Conservation (phyloP, 1,139 yeast genomes). For the Debaryomycetaceae sp. region DNA sequence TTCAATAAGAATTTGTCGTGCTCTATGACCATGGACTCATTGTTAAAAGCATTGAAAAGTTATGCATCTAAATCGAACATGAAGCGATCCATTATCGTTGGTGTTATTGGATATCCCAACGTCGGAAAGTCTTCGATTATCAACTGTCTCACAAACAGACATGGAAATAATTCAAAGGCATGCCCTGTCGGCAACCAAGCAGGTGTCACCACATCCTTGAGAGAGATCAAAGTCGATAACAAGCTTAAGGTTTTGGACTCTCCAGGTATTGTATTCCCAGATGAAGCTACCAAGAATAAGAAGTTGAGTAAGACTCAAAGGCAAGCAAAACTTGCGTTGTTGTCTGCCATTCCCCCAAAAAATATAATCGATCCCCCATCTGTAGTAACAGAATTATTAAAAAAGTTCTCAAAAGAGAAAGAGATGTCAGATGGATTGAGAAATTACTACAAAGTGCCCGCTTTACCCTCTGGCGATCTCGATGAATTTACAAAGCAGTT, state of each 20-base stretch:
- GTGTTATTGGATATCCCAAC: conserved; percentile 95
- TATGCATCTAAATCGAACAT: conserved; percentile 81
- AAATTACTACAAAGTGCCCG: conserved; percentile 71
- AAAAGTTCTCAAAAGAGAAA: conserved; percentile 64
- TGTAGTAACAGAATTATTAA: conserved; percentile 73
- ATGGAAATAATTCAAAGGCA: conserved; percentile 62
- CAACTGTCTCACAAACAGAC: conserved; percentile 82
- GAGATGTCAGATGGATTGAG: conserved; percentile 77
- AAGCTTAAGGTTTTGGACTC: conserved; percentile 88
- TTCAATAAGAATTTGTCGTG: conserved; percentile 78
- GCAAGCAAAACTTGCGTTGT: conserved; percentile 81
- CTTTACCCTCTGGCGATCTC: conserved; percentile 65
- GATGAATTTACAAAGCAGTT: conserved; percentile 76
- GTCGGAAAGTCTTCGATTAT: conserved; percentile 92
- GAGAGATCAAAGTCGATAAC: conserved; percentile 90
- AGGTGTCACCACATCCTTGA: conserved; percentile 88
- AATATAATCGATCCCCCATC: conserved; percentile 80
- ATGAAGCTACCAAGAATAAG: conserved; percentile 45
- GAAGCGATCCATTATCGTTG: conserved; percentile 90
- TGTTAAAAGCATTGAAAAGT: conserved; percentile 78
- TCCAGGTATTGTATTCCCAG: conserved; percentile 97
- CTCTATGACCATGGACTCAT: conserved; percentile 65
- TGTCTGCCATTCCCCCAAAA: conserved; percentile 90
- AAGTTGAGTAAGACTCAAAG: conserved; percentile 56
- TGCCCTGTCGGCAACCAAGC: conserved; percentile 99